phyloP scores from a whole-genome alignment of 2,329 filamentous ascomycete genomes.

The Colletotrichum navitas region DNA sequence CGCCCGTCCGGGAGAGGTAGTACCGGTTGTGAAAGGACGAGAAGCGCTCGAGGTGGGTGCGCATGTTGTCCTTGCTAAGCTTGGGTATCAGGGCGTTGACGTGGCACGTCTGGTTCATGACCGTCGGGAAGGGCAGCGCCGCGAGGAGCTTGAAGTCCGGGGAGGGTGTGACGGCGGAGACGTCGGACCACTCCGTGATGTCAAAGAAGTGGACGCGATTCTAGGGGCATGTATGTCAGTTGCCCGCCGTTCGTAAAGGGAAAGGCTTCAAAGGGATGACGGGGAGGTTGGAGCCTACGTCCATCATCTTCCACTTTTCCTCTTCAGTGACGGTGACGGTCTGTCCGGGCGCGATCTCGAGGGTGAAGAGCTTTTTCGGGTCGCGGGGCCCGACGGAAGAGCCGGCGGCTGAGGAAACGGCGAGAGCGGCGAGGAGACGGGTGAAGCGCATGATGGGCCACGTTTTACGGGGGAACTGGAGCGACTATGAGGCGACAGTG shows the following conservation, averaged over 20 bases:
- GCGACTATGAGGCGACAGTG: neutral
- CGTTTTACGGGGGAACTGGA: neutral
- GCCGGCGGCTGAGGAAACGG: constrained; percentile 38
- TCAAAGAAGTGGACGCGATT: constrained; percentile 46
- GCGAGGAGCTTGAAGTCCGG: constrained; percentile 29
- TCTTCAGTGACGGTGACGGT: constrained; percentile 46
- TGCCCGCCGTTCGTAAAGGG: rapidly evolving
- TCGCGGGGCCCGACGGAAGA: constrained; percentile 32
- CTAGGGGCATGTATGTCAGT: constrained; percentile 18
- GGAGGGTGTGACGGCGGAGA: constrained; percentile 25
- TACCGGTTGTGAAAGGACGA: constrained; percentile 77
- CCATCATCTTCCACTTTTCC: constrained; percentile 46
- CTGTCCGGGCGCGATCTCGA: constrained; percentile 44
- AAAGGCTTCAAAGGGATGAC: neutral
- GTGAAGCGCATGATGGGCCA: constrained; percentile 42
- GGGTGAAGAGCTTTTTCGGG: constrained; percentile 43
- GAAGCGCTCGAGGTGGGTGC: constrained; percentile 61
- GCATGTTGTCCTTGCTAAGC: constrained; percentile 36
- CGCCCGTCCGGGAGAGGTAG: constrained; percentile 74
- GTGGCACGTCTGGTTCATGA: constrained; percentile 42
- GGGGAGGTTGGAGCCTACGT: constrained; percentile 35
- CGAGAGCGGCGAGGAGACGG: constrained; percentile 43
- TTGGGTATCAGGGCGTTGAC: constrained; percentile 41
- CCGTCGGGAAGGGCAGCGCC: constrained; percentile 42
- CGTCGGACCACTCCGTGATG: constrained; percentile 45